A percentile compares a stretch with the other conserved stretches of the same genome.
These are phyloP conservation scores for Dichotomocladium elegans DNA, from an alignment of 371 early-diverging fungal species.

Conservation along the genomic window DNA sequence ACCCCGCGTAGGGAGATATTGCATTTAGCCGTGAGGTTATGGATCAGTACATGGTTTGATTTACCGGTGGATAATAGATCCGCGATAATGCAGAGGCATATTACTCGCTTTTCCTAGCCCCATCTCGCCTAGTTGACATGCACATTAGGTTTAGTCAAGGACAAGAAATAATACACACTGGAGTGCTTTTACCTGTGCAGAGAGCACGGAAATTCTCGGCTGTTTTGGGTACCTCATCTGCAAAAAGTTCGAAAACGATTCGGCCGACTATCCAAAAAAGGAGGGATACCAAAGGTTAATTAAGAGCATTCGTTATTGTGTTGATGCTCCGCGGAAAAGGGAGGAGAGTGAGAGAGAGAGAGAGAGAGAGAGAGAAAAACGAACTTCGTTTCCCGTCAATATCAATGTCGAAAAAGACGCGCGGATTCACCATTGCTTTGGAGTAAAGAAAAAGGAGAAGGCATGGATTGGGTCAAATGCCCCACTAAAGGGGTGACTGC, in stretches of 20 bases:
- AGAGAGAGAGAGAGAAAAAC: not conserved
- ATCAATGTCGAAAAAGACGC: slow-evolving; percentile 67
- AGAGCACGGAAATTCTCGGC: slow-evolving; percentile 96
- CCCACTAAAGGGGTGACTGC: no score
- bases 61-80: slow-evolving; percentile 63
- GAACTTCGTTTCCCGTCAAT: slow-evolving; percentile 56
- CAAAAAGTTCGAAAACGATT: slow-evolving; percentile 91
- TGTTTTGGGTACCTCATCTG: slow-evolving; percentile 94
- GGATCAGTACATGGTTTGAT: not conserved
- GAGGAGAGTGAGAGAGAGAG: not conserved
- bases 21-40: not conserved
- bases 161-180: not conserved
- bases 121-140: slow-evolving; percentile 50
- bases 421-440: slow-evolving; percentile 54
- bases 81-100: slow-evolving; percentile 61
- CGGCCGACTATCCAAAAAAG: slow-evolving; percentile 81
- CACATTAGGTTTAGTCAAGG: not conserved
- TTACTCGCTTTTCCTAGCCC: slow-evolving; percentile 69
- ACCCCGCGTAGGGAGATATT: no score
- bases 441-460: not conserved
- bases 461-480: no score
- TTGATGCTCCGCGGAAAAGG: not conserved
- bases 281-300: not conserved
- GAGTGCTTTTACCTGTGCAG: slow-evolving; percentile 56
- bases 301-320: not conserved